Evolutionary conservation across 441 rosid genomes (phyloP).

Genomic region (Croton laevigatus): DNA sequence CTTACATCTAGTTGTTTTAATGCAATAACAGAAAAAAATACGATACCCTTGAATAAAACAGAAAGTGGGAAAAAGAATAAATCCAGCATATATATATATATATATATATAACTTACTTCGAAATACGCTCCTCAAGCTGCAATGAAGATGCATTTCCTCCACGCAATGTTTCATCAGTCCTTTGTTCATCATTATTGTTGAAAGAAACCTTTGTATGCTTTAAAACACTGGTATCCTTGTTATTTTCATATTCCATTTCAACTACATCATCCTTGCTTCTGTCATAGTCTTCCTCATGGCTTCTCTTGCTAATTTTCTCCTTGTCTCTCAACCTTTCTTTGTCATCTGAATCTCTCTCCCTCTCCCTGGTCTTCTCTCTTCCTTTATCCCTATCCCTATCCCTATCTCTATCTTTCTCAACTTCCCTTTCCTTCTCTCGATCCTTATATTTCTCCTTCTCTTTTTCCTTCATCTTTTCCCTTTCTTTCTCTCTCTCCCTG

Average conservation of each 20-base stretch:
- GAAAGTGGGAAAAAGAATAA: background rate
- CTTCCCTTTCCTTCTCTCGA: slow-evolving; percentile 50
- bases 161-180: slow-evolving; percentile 34
- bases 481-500: slow-evolving; percentile 43
- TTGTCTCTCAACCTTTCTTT: slow-evolving; percentile 54
- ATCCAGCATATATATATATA: slow-evolving; percentile 5
- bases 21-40: background rate
- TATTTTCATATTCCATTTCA: slow-evolving; percentile 38
- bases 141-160: slow-evolving; percentile 33
- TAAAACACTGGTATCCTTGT: slow-evolving; percentile 33
- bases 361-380: slow-evolving; percentile 36
- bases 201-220: slow-evolving; percentile 27
- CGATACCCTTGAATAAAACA: background rate
- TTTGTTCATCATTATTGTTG: slow-evolving; percentile 26
- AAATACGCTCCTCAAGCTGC: slow-evolving; percentile 60
- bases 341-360: slow-evolving; percentile 32
- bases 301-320: slow-evolving; percentile 35
- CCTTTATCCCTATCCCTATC: slow-evolving; percentile 33
- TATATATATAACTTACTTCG: slow-evolving; percentile 57
- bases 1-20: background rate
- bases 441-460: slow-evolving; percentile 40
- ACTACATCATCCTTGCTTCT: slow-evolving; percentile 30
- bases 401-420: slow-evolving; percentile 41
- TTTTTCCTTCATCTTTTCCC: slow-evolving; percentile 39
- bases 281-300: slow-evolving; percentile 34